Base-by-base conservation (phyloP, 2,329 filamentous ascomycete genomes). In the Aspergillus eucalypticola region DNA sequence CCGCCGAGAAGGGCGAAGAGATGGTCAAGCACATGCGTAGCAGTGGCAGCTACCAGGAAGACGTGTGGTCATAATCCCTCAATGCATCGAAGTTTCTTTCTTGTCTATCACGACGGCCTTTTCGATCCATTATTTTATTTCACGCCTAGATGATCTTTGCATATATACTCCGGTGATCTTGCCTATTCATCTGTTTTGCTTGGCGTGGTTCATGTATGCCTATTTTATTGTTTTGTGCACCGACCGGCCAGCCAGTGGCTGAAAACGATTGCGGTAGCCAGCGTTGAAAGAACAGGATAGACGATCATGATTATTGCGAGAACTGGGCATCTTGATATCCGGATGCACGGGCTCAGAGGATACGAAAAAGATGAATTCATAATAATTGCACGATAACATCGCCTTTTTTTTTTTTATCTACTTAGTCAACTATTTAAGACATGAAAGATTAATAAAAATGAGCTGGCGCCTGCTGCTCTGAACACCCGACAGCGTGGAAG, bases 11-110 rank as follows among this genome's bases (percentile, higher is more conserved):
- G 84, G 95, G 87, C 13, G 95, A 99, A 79, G 94, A 98, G 73
- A 88, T 97, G 71, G 92, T 99, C 62, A 99, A 98, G 86, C 89
- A 89, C 70, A 97, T 99, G 94, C 89, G 95, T 73, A 89, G 90
- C 67, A 88, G 90, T 66, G 97, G 96, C 78, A 91, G 95, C 78
- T 99, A 99, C 83, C 96, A 99, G 84, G 95, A 89, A 73, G 86
- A 88, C 74, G 86, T 88, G 8, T 88, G 86, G 86, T 88, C 85
- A 75, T 88, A 74, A 76, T 68, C 59, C 46, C 39, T 35, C 44
- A 7, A 19, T 15, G 67, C 60, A 56, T 55, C 55, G 60, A 35
- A 27, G 63, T 62, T 56, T 38, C n/a, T 41, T 60, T 61, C 56
- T 41, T 54, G 51, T 62, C 60, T 50, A 61, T 56, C 63, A 56